phyloP scores from a whole-genome alignment of 2,329 filamentous ascomycete genomes.

The Alternaria ethzedia region DNA sequence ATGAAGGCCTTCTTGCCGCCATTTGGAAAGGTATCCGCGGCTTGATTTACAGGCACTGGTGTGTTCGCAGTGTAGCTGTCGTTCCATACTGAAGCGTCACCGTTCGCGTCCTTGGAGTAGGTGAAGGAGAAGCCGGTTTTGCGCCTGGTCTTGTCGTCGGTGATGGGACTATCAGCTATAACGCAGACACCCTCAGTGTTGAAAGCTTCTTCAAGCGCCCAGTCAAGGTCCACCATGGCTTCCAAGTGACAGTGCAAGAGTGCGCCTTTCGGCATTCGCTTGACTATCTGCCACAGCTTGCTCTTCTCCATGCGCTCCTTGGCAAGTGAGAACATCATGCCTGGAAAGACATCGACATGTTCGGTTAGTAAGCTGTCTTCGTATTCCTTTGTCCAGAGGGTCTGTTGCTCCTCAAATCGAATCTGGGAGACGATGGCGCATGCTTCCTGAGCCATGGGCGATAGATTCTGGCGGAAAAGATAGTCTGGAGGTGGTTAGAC shows the following conservation, averaged over 20 bases:
- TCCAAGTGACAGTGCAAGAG: slow-evolving; percentile 88
- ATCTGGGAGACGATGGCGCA: slow-evolving; percentile 82
- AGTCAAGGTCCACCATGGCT: slow-evolving; percentile 89
- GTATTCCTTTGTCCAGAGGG: slow-evolving; percentile 76
- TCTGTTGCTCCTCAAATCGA: slow-evolving; percentile 75
- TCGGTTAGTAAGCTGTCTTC: slow-evolving; percentile 72
- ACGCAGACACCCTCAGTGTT: slow-evolving; percentile 77
- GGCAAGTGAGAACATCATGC: slow-evolving; percentile 91
- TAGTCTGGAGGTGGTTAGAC: slow-evolving; percentile 60
- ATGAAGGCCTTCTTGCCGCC: slow-evolving; percentile 76
- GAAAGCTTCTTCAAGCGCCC: slow-evolving; percentile 75
- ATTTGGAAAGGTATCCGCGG: slow-evolving; percentile 76
- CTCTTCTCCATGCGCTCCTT: slow-evolving; percentile 86
- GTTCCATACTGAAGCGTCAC: slow-evolving; percentile 67
- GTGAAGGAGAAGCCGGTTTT: slow-evolving; percentile 66
- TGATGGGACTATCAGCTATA: slow-evolving; percentile 63
- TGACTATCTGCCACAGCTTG: slow-evolving; percentile 83
- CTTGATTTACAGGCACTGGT: slow-evolving; percentile 64
- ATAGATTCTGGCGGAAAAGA: slow-evolving; percentile 75
- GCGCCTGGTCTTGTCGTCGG: slow-evolving; percentile 59
- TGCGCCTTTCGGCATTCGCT: slow-evolving; percentile 86
- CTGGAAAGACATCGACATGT: slow-evolving; percentile 74
- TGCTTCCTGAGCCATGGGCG: slow-evolving; percentile 78
- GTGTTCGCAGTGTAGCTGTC: slow-evolving; percentile 65
- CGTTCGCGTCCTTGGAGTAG: slow-evolving; percentile 49